Conservation (phyloP, 306 rosid genomes). For the Carpinus fangiana region DNA sequence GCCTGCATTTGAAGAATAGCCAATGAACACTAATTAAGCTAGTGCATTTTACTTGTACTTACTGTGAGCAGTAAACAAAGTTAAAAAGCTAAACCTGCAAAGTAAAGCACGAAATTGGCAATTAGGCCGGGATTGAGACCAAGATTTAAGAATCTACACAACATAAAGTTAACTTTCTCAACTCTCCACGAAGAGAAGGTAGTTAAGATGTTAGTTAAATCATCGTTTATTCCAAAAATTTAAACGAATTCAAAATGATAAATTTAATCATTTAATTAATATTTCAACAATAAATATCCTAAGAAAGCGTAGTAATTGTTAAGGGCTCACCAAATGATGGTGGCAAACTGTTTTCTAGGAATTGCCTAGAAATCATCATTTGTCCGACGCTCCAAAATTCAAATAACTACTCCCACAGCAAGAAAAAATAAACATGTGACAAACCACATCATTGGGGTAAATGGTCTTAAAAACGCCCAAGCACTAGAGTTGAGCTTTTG, state of each 20-base stretch:
- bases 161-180: neutral
- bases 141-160: neutral
- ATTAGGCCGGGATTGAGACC: neutral
- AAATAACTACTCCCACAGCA: slow-evolving; percentile 72
- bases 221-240: no score
- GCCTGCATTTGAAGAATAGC: neutral
- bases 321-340: slow-evolving; percentile 63
- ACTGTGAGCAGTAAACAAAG: slow-evolving; percentile 81
- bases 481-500: slow-evolving; percentile 53
- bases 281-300: no score
- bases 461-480: slow-evolving; percentile 90
- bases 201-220: no score
- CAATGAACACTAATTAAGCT: slow-evolving; percentile 9
- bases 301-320: neutral
- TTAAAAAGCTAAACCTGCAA: slow-evolving; percentile 66
- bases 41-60: slow-evolving; percentile 55
- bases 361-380: slow-evolving; percentile 90
- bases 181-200: no score
- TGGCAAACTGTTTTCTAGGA: slow-evolving; percentile 71
- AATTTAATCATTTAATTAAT: no score
- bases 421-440: slow-evolving; percentile 72
- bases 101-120: neutral
- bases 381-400: slow-evolving; percentile 87
- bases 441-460: slow-evolving; percentile 71
- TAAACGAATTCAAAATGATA: no score